Evolutionary conservation across 2,329 filamentous ascomycete species (phyloP), one percentile per base, ranked within the genome.

Genomic region (Fusarium coicis): DNA sequence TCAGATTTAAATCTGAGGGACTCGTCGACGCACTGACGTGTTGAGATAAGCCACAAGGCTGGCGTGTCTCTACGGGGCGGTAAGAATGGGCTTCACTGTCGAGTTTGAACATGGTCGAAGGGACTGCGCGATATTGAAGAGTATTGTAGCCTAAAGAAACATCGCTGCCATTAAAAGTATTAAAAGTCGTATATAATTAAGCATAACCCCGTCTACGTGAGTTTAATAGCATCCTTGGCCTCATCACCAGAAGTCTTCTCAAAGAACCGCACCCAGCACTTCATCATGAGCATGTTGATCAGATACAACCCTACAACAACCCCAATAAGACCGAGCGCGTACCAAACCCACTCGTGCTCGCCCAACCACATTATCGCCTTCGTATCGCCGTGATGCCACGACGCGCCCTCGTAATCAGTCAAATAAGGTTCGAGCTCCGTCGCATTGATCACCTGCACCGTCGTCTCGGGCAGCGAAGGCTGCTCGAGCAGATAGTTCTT

Each of bases 401-500:
- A 84, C 60, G 78, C 82, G 34, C 83, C 83, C 69, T 80, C 77
- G 23, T 77, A 74, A 43, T 85, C 84, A 49, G 78, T 77, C 42
- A 84, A 80, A 61, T 83, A 80, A 7, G 77, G 74, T n/a, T 53
- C 53, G 40, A 80, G 57, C 28, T 73, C 62, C 2, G 73, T 74
- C 4, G 74, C 72, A 34, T 78, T 74, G 60, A 81, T 72, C 43
- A 82, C 80, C 52, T 77, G 70, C 9, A 82, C 62, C 4, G 76
- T 71, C 4, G 72, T 64, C 19, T 74, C 65, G 8, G 79, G 79
- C 52, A 81, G 68, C 4, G 70, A 71, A 16, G 82, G 86, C 47
- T 83, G 84, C 23, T 85, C 83, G 39, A 87, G 85, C 80, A 90
- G 90, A 81, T 93, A 95, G 80, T 93, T 90, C 78, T 93, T 90